Evolutionary conservation across 169 alveolate genomes (phyloP).

Genomic region (Plasmodium berghei): DNA sequence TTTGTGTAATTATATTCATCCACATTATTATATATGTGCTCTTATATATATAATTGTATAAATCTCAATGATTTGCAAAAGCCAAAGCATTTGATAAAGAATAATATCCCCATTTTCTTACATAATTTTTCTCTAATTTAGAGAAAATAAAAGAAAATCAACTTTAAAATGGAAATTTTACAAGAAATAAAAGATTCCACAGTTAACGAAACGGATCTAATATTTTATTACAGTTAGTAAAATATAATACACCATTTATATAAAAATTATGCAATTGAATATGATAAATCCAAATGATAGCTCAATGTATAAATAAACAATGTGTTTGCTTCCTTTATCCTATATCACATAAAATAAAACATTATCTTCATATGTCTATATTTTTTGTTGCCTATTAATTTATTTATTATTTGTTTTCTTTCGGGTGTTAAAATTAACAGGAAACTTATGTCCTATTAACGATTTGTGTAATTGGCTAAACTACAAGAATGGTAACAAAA

Average conservation of each 20-base stretch:
- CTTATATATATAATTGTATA: no score
- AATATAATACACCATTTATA: background rate
- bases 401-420: conserved; percentile 8
- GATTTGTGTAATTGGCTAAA: conserved; percentile 68
- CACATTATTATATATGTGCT: no score
- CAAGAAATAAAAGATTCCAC: conserved; percentile 57
- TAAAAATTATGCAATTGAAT: background rate
- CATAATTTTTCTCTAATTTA: background rate
- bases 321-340: background rate
- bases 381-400: conserved; percentile 5
- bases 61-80: no score
- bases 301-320: background rate
- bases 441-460: conserved; percentile 64
- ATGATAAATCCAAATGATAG: background rate
- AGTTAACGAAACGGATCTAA: conserved; percentile 68
- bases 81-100: no score
- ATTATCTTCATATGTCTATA: background rate
- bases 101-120: no score
- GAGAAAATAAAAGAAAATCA: background rate
- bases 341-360: background rate
- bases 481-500: conserved; percentile 54
- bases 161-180: conserved; percentile 43
- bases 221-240: conserved; percentile 59
- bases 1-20: no score
- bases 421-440: conserved; percentile 12